Percentiles rank a stretch among this genome's conserved stretches.
These are phyloP conservation scores for Nakaseomyces glabratus DNA, from an alignment of 1,139 yeast species.

Conservation along the genomic window DNA sequence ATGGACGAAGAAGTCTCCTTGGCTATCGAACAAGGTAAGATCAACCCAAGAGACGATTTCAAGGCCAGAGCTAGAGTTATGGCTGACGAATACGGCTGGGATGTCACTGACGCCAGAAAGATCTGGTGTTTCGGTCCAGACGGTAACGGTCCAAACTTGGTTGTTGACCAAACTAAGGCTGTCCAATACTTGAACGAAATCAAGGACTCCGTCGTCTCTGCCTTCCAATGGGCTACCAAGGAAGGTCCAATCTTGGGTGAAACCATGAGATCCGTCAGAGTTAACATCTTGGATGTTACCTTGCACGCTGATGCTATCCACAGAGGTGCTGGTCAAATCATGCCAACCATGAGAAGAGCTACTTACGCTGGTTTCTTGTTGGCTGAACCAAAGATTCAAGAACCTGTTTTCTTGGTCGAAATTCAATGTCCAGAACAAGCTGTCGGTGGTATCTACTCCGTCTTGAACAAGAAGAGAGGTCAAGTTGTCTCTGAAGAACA, in stretches of 20 bases:
- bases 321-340: slow-evolving; percentile 99
- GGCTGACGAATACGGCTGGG: slow-evolving; percentile 99
- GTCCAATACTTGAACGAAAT: slow-evolving; percentile 98
- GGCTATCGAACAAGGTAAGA: slow-evolving; percentile 89
- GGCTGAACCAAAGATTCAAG: slow-evolving; percentile 99
- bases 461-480: slow-evolving; percentile 99
- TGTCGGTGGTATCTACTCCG: slow-evolving; percentile 99
- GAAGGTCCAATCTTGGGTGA: slow-evolving; percentile 99
- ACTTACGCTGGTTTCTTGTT: slow-evolving; percentile 96
- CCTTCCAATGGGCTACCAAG: slow-evolving; percentile 99
- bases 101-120: slow-evolving; percentile 99
- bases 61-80: slow-evolving; percentile 98
- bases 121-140: slow-evolving; percentile 99
- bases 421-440: slow-evolving; percentile 99
- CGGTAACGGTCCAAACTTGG: slow-evolving; percentile 97
- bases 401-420: slow-evolving; percentile 98
- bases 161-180: slow-evolving; percentile 99
- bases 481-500: slow-evolving; percentile 98
- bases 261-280: slow-evolving; percentile 89
- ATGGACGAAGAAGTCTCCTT: slow-evolving; percentile 83
- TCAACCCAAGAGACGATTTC: slow-evolving; percentile 96
- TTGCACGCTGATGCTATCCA: slow-evolving; percentile 99
- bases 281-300: slow-evolving; percentile 98
- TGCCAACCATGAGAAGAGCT: slow-evolving; percentile 99
- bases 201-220: slow-evolving; percentile 99